Evolutionary conservation across 768 basidiomycete genomes (phyloP), one percentile per base, ranked within the genome.

Genomic region (Leccinum boreale): DNA sequence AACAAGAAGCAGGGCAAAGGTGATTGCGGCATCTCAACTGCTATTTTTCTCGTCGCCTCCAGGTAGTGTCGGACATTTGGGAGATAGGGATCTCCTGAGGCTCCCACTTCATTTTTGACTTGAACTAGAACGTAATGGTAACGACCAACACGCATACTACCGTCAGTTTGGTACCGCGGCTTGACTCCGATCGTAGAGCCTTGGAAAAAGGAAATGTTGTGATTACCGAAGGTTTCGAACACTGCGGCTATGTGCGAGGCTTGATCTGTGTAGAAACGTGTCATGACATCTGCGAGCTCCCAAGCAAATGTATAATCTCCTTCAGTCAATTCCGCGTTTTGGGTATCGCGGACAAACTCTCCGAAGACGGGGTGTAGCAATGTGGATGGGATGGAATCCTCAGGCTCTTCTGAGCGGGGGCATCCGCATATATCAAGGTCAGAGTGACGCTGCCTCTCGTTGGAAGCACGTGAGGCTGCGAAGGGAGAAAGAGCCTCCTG

Each of bases 101-200:
- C 42, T n/a, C 61, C 65, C 17, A 64, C 28, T 51, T 71, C 74
- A 36, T 66, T 63, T 59, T 61, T 66, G 33, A 62, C 56, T 42
- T 67, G 60, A 3, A 45, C 50, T 21, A 72, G 60, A 33, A 65
- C 19, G 9, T 4, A 0, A 15, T 39, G 15, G 7, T 17, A 17
- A 17, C 8, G 3, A 17, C 8, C 36, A 39, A 15, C 15, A 39
- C 17, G 17, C 7, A 39, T 6, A 17, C 8, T 4, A 17, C 17
- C 36, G 9, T 39, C 36, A 17, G 17, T 29, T 29, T 29, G 10
- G 29, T 11, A 29, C 29, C 4, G 29, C 10, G 29, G 29, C 10
- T 11, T 29, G 29, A 11, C 28, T 29, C 10, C 15, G 3, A 36
- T 3, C 35, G 1, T 36, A 36, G 35, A 7, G 33, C 0, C 33